Percentiles rank a stretch among this genome's conserved stretches.
phyloP scores from a whole-genome alignment of 2,329 filamentous ascomycete species.

The Aspergillus floridensis region DNA sequence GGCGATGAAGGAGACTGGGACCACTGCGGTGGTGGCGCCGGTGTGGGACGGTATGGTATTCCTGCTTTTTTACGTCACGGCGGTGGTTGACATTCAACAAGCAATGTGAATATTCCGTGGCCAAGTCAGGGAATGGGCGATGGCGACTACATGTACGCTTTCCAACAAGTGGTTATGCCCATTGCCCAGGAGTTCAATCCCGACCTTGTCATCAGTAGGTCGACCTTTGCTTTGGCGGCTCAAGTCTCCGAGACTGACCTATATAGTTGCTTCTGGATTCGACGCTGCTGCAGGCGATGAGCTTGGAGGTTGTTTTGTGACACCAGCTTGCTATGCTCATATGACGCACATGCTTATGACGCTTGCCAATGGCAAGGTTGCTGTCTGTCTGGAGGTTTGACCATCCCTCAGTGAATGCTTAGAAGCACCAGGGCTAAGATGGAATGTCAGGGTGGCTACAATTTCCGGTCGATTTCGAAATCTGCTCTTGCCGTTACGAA shows the following conservation, averaged over 20 bases:
- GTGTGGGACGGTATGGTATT: constrained; percentile 52
- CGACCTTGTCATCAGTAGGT: constrained; percentile 74
- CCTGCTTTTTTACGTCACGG: background rate
- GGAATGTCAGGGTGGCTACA: constrained; percentile 71
- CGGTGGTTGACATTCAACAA: constrained; percentile 23
- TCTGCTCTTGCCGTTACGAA: constrained; percentile 88
- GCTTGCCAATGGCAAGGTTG: constrained; percentile 81
- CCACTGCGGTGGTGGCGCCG: constrained; percentile 58
- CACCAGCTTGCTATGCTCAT: constrained; percentile 87
- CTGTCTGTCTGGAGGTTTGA: constrained; percentile 76
- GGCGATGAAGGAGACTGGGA: constrained; percentile 58
- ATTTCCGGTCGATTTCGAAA: constrained; percentile 84
- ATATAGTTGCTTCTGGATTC: constrained; percentile 80
- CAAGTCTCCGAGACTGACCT: constrained; percentile 12
- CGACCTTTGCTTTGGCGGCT: background rate
- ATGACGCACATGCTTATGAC: constrained; percentile 99
- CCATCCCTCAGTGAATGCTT: background rate
- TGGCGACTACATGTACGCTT: constrained; percentile 93
- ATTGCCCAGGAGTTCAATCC: constrained; percentile 91
- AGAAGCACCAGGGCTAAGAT: background rate
- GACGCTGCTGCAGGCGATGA: constrained; percentile 93
- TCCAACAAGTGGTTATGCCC: constrained; percentile 94
- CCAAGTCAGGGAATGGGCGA: constrained; percentile 78
- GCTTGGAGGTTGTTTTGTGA: constrained; percentile 87
- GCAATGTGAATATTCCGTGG: constrained; percentile 69